phyloP scores from a whole-genome alignment of 495 filamentous ascomycete species.

The Gamarada debralockiae region DNA sequence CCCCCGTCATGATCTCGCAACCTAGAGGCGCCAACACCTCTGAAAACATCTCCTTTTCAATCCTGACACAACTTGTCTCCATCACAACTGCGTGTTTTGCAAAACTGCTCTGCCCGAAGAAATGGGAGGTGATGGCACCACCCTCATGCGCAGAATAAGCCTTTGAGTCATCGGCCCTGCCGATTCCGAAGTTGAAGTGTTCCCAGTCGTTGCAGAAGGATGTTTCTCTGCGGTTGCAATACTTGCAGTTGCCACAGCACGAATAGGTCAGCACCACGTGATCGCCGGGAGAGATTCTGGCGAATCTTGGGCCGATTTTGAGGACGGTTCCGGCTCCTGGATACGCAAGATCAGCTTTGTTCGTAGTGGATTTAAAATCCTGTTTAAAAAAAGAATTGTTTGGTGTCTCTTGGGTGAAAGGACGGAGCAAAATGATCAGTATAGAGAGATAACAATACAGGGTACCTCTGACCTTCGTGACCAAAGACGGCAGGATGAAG shows the following conservation, averaged over 20 bases:
- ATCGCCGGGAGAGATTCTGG: constrained; percentile 38
- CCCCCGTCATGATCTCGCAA: constrained; percentile 39
- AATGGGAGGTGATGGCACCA: constrained; percentile 28
- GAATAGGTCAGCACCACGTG: constrained; percentile 36
- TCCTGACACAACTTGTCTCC: constrained; percentile 15
- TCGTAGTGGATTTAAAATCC: too few relatives aligned
- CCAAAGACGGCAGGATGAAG: constrained; percentile 41
- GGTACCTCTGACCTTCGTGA: constrained; percentile 35
- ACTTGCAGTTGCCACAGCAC: constrained; percentile 30
- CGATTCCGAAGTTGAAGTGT: constrained; percentile 29
- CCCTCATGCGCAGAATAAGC: constrained; percentile 23
- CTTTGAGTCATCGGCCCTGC: constrained; percentile 16
- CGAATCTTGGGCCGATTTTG: constrained; percentile 33
- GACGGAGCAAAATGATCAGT: too few relatives aligned
- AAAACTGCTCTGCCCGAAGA: constrained; percentile 43
- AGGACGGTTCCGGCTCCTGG: constrained; percentile 43
- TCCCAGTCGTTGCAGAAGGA: constrained; percentile 29
- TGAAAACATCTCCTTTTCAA: constrained; percentile 22
- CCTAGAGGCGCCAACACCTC: constrained; percentile 36
- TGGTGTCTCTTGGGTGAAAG: too few relatives aligned
- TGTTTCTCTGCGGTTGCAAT: constrained; percentile 26
- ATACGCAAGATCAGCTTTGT: too few relatives aligned
- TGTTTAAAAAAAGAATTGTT: too few relatives aligned
- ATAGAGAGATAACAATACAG: not conserved
- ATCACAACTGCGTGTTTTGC: constrained; percentile 31